phyloP scores from a whole-genome alignment of 768 basidiomycete species.

The Lactarius deliciosus region DNA sequence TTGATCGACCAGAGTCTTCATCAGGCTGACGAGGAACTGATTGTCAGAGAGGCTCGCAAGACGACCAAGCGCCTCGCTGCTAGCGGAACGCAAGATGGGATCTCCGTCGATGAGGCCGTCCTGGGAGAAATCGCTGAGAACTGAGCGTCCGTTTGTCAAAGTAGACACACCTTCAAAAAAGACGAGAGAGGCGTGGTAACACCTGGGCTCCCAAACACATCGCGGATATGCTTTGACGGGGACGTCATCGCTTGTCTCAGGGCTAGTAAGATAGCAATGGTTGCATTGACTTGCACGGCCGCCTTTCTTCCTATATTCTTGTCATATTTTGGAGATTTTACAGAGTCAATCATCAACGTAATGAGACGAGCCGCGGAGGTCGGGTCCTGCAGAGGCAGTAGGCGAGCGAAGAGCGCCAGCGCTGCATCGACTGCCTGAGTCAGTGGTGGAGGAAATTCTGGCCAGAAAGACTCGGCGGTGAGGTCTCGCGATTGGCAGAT shows the following conservation, averaged over 20 bases:
- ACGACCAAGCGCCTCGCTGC: slow-evolving; percentile 87
- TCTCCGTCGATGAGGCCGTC: slow-evolving; percentile 83
- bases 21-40: slow-evolving; percentile 78
- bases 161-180: slow-evolving; percentile 69
- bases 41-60: slow-evolving; percentile 82
- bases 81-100: slow-evolving; percentile 66
- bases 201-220: slow-evolving; percentile 64
- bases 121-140: slow-evolving; percentile 39
- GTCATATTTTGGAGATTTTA: slow-evolving; percentile 76
- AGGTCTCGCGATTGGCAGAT: slow-evolving; percentile 52
- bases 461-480: slow-evolving; percentile 46
- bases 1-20: slow-evolving; percentile 88
- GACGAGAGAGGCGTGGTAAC: slow-evolving; percentile 61
- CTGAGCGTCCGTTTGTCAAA: slow-evolving; percentile 5
- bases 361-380: slow-evolving; percentile 54
- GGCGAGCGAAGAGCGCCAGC: slow-evolving; percentile 78
- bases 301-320: slow-evolving; percentile 84
- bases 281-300: slow-evolving; percentile 79
- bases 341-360: slow-evolving; percentile 59
- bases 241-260: slow-evolving; percentile 56
- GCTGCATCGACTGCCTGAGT: slow-evolving; percentile 87
- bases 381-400: slow-evolving; percentile 78
- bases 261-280: slow-evolving; percentile 69
- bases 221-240: slow-evolving; percentile 57
- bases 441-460: slow-evolving; percentile 70